These are phyloP conservation scores for Aspergillus ruber DNA, from an alignment of 2,329 filamentous ascomycete species.

Conservation along the genomic window DNA sequence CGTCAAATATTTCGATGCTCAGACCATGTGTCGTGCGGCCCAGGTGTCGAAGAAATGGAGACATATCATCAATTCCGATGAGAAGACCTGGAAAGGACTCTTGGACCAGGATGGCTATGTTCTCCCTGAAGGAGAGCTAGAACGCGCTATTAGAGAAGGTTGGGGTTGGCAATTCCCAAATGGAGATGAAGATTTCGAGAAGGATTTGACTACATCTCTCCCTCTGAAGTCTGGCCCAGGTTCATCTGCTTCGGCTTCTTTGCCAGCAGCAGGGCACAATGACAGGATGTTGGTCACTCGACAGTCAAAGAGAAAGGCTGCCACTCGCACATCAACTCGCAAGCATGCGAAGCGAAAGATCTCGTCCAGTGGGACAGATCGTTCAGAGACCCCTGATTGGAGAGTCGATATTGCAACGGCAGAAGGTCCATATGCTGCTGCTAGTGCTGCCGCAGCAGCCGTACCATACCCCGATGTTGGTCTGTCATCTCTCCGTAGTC, in stretches of 20 bases:
- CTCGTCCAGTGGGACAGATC: conserved; percentile 38
- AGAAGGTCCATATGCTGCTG: conserved; percentile 77
- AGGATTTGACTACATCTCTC: conserved; percentile 61
- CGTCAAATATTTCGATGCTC: conserved; percentile 75
- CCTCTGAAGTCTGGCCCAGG: conserved; percentile 36
- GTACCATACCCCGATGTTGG: conserved; percentile 78
- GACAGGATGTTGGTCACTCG: conserved; percentile 22
- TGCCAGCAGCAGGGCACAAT: conserved; percentile 17
- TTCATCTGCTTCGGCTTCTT: conserved; percentile 14
- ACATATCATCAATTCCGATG: conserved; percentile 81
- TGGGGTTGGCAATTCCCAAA: conserved; percentile 96
- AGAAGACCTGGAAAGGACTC: conserved; percentile 91
- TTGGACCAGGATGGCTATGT: conserved; percentile 77
- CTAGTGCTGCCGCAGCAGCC: conserved; percentile 73
- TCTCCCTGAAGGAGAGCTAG: conserved; percentile 73
- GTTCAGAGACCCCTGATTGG: conserved; percentile 39
- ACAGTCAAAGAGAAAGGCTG: conserved; percentile 44
- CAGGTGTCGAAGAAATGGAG: conserved; percentile 95
- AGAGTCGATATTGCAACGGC: conserved; percentile 47
- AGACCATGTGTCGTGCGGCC: conserved; percentile 80
- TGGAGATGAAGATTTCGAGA: conserved; percentile 67
- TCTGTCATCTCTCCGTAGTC: conserved; percentile 66
- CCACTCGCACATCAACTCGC: conserved; percentile 38
- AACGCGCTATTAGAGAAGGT: conserved; percentile 78
- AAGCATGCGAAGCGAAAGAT: conserved; percentile 55